Evolutionary conservation across 768 basidiomycete genomes (phyloP), one percentile per base, ranked within the genome.

Genomic region (Fomitopsis serialis): DNA sequence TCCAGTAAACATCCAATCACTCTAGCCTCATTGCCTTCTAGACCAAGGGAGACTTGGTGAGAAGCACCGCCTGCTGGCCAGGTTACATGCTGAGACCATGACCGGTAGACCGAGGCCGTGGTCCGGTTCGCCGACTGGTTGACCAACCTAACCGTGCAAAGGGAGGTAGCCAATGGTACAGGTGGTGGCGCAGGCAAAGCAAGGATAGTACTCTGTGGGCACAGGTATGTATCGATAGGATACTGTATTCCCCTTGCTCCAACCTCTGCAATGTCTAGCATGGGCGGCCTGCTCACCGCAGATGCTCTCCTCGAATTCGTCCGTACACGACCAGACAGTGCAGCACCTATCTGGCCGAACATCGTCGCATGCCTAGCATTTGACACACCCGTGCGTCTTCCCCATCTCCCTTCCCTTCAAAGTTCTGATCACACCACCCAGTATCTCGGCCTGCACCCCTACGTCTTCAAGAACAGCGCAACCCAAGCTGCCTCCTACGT

Each of bases 81-180:
- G 23, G 52, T 29, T 42, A 27, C 42, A 53, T 48, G 21, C 34
- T 50, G 12, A 50, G 21, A n/a, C 9, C 19, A 11, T 50, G 43
- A 17, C 3, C 17, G 37, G 25, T 44, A 94, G 92, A 80, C 77
- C 44, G 84, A 84, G 64, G 92, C 94, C 13, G 87, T 93, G 2
- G 79, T 86, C 27, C 81, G 82, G 8, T 95, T 97, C 67, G 82
- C 91, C 8, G 93, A 96, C 64, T 97, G 94, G 95, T 79, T 97
- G 42, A 88, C 91, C 0, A 87, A 82, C n/a, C 70, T 91, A 21
- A 90, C 88, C 4, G 87, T 96, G n/a, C 80, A 90, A 65, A 80
- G 79, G 56, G 94, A 96, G 67, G 87, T 86, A 21, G 81, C 84
- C 12, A 76, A 82, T 47, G 89, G 89, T 4, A 66, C 76, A n/a